Percentiles rank a stretch among this genome's conserved stretches.
phyloP scores from a whole-genome alignment of 2,329 filamentous ascomycete genomes.

The Calonectria hongkongensis region DNA sequence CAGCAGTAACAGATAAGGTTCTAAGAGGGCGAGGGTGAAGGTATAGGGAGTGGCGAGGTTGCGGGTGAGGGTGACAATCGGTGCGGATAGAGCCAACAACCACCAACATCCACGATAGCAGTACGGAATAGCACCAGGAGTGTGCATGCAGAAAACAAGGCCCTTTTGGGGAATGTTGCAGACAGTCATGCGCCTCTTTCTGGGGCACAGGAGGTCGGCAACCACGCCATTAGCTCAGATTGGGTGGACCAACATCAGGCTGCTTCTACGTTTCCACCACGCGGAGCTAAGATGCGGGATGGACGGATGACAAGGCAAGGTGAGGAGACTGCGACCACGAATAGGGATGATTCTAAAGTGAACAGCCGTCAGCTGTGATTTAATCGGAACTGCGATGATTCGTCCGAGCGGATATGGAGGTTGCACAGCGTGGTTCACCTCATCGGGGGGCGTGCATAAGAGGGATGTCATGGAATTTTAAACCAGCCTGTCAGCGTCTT shows the following conservation, averaged over 20 bases:
- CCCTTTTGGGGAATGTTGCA: constrained; percentile 52
- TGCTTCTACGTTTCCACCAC: constrained; percentile 50
- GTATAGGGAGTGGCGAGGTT: constrained; percentile 19
- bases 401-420: constrained; percentile 45
- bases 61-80: constrained; percentile 21
- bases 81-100: constrained; percentile 37
- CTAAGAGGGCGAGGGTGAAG: constrained; percentile 8
- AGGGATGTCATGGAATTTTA: constrained; percentile 45
- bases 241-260: constrained; percentile 55
- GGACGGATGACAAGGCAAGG: constrained; percentile 44
- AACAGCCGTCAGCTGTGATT: constrained; percentile 48
- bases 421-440: constrained; percentile 48
- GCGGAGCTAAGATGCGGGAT: constrained; percentile 49
- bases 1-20: constrained; percentile 6
- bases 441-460: constrained; percentile 49
- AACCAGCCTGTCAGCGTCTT: constrained; percentile 58
- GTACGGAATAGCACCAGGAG: constrained; percentile 38
- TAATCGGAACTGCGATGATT: constrained; percentile 52
- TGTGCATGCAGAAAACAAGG: constrained; percentile 48
- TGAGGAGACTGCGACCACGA: constrained; percentile 47
- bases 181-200: constrained; percentile 51
- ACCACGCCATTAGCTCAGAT: constrained; percentile 54
- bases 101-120: constrained; percentile 42
- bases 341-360: constrained; percentile 50
- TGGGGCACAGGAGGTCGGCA: constrained; percentile 45